Evolutionary conservation across 2,329 filamentous ascomycete genomes (phyloP), one percentile per base, ranked within the genome.

Genomic region (Madurella mycetomatis): DNA sequence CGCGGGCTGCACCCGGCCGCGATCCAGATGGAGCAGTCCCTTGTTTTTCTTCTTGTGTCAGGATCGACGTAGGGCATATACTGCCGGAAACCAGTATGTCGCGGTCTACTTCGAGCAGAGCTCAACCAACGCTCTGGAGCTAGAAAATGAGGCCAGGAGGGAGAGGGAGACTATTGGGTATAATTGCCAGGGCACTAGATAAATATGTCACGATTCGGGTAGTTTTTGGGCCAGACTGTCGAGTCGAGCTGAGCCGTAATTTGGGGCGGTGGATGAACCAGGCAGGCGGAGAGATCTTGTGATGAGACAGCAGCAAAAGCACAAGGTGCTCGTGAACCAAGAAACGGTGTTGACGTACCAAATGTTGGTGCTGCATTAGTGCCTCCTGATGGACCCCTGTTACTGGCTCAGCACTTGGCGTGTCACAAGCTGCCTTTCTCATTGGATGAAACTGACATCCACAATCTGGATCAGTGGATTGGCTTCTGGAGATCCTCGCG

Each of bases 251-350:
- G 5, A 11, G 8, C 15, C 25, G 13, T 32, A 13, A 19, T 34
- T 13, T 34, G 32, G 19, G 15, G 42, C 9, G 17, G 42, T 19
- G 18, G 15, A 2, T 9, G 46, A 25, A 42, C 41, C 32, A 41
- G 31, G 37, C 17, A 32, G 39, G 39, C 44, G 34, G 30, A 17
- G 13, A 25, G 48, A 53, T 49, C 57, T 56, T 57, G 61, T 62
- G 59, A 62, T 62, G 56, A 52, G 58, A 57, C 45, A 34, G 56
- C 44, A 58, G 49, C 51, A 45, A 54, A 49, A 41, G 53, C 41
- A 41, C 53, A 47, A 51, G 47, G 48, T 50, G 51, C 34, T 57
- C 52, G 52, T 47, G 52, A 53, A 53, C 45, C 50, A 51, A 47
- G 55, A 48, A 50, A 53, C 48, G 55, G 49, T 52, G 58, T 55